These are phyloP conservation scores for Boletellus ananas DNA, from an alignment of 768 basidiomycete genomes.

Conservation along the genomic window DNA sequence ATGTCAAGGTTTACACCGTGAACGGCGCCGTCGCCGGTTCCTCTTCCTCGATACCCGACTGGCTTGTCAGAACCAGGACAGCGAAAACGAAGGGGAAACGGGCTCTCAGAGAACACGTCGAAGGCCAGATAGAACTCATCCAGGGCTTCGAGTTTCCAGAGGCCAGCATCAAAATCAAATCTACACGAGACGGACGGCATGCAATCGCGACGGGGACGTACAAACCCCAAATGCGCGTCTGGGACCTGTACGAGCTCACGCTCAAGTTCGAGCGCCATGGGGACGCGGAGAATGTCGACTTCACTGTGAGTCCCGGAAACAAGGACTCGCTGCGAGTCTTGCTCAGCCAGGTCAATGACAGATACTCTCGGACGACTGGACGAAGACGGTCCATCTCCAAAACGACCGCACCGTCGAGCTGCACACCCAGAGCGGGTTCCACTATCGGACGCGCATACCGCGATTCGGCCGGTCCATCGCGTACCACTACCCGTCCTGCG, in stretches of 20 bases:
- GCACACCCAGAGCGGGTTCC: conserved; percentile 90
- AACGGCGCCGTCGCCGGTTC: conserved; percentile 88
- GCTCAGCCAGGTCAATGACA: conserved; percentile 30
- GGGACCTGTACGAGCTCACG: conserved; percentile 89
- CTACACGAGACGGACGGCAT: conserved; percentile 89
- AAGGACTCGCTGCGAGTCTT: too few species aligned
- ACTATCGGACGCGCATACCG: conserved; percentile 92
- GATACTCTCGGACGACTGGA: conserved; percentile 98
- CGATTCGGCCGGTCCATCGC: conserved; percentile 88
- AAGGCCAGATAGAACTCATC: conserved; percentile 85
- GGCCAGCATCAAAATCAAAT: conserved; percentile 87
- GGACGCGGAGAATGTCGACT: conserved; percentile 97
- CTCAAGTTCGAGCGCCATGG: conserved; percentile 95
- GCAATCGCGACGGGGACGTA: conserved; percentile 94
- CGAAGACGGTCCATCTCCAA: conserved; percentile 95
- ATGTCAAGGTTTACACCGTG: conserved; percentile 90
- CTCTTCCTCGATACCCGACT: conserved; percentile 90
- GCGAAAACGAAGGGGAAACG: conserved; percentile 55
- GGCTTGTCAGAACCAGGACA: conserved; percentile 75
- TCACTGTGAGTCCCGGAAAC: conserved; percentile 70
- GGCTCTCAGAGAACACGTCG: conserved; percentile 64
- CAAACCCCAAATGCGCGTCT: conserved; percentile 95
- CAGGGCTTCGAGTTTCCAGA: conserved; percentile 98
- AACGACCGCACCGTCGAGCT: conserved; percentile 92
- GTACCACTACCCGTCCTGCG: conserved; percentile 93